Base-by-base conservation (phyloP, 306 rosid genomes). In the Boehmeria nivea region DNA sequence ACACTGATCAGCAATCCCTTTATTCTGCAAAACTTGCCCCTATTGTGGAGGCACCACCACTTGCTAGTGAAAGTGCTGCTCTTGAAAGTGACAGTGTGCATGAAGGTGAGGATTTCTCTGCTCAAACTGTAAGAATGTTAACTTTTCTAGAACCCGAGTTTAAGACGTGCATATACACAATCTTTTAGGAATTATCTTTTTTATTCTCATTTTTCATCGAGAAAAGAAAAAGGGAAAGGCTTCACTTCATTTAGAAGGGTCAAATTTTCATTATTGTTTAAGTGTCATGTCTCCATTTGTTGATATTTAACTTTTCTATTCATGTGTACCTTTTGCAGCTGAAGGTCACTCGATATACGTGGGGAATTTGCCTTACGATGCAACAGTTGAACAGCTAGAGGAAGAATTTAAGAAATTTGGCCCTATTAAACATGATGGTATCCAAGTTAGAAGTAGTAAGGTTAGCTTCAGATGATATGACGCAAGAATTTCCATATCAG, bases 361-460 rank as follows among this genome's bases (percentile, higher is more conserved):
- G 38, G 68, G 99, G 67, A 85, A 85, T 68, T 76, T 93, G 84
- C 96, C 96, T 17, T 87, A 70, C 55, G 83, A 85, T 65, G 99
- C 99, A 45, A 81, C 96, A 14, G 89, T 69, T 14, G 93, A 71
- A 70, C 99, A 85, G 80, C 89, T 93, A 46, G 96, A 85, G 60
- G 81, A 72, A 54, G 88, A 81, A 59, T 93, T 93, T 64, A 81
- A 85, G 75, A 87, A 85, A 77, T 83, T 83, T 72, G 99, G 99
- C 54, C 75, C 89, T 65, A 93, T 93, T 65, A 93, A 93, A 79
- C 88, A 21, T 23, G 94, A 76, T 44, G 99, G 99, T 48, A 81
- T 93, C 75, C 99, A 93, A 87, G 99, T 93, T 54, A 80, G 98
- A 80, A 91, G 96, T 67, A 91, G 80, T 58, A 78, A 82, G 88